Evolutionary conservation across 345 rosid genomes (phyloP).

Genomic region (Acer yangbiense): DNA sequence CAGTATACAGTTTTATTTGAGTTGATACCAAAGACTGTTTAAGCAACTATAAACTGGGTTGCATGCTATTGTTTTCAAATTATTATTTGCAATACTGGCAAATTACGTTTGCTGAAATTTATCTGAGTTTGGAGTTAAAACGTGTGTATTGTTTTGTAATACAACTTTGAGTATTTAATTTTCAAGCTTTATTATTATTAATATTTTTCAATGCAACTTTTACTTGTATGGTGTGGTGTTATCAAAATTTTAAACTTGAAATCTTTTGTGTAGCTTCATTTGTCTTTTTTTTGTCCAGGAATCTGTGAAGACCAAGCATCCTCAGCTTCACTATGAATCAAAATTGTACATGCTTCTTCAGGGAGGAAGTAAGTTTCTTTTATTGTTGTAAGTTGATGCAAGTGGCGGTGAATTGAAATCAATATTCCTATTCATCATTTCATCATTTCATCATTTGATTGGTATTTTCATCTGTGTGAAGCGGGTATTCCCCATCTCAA

Average conservation of each 20-base stretch:
- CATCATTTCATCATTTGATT: not conserved
- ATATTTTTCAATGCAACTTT: not conserved
- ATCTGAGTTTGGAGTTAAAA: not conserved
- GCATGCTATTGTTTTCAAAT: not conserved
- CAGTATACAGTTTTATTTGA: not conserved
- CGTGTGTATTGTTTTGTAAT: not conserved
- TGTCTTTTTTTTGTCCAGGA: conserved; percentile 43
- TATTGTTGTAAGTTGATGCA: not conserved
- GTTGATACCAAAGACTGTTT: not conserved
- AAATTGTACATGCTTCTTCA: conserved; percentile 88
- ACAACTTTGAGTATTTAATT: not conserved
- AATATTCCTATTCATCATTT: not conserved
- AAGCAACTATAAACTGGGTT: not conserved
- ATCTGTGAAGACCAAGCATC: conserved; percentile 86
- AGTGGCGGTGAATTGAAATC: not conserved
- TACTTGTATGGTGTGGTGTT: conserved; percentile 7
- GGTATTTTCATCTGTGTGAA: conserved; percentile 27
- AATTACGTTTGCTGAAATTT: not conserved
- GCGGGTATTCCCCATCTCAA: conserved; percentile 91
- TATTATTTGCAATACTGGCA: not conserved
- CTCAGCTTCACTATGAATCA: conserved; percentile 89
- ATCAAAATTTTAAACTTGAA: not conserved
- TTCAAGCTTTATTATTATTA: not conserved
- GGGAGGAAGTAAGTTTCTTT: conserved; percentile 76
- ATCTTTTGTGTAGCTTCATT: not conserved